Percentiles rank a stretch among this genome's conserved stretches.
phyloP scores from a whole-genome alignment of 2,329 filamentous ascomycete species.

The Rhynchosporium agropyri region DNA sequence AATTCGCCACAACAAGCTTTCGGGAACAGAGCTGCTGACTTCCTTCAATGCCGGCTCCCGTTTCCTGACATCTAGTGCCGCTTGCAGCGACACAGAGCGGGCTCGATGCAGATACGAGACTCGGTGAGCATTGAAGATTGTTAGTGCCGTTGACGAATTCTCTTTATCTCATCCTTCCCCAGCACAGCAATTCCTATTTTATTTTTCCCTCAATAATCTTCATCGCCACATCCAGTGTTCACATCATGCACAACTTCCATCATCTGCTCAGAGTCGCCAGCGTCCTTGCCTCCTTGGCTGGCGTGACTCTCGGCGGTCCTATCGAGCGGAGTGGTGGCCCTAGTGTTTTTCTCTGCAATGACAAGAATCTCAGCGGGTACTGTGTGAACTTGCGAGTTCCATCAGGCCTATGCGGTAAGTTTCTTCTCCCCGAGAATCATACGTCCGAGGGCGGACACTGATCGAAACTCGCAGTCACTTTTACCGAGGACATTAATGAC shows the following conservation, averaged over 20 bases:
- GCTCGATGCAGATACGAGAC: conserved; percentile 4
- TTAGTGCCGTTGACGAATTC: neutral
- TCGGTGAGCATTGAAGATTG: neutral
- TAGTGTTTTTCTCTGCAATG: conserved; percentile 3
- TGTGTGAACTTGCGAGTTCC: neutral
- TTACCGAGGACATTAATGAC: neutral
- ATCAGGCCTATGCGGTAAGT: neutral
- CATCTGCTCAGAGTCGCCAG: neutral
- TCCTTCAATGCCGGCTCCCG: no score
- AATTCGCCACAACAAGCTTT: neutral
- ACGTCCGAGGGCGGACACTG: neutral
- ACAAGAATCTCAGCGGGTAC: neutral
- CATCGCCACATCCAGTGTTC: neutral
- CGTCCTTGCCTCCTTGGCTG: neutral
- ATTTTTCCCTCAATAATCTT: neutral
- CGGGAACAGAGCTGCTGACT: neutral
- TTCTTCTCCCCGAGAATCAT: neutral
- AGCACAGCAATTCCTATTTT: neutral
- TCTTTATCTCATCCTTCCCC: neutral
- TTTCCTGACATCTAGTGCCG: neutral
- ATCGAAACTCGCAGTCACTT: neutral
- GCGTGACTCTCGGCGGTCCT: no score
- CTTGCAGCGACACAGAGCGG: neutral
- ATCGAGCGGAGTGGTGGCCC: neutral
- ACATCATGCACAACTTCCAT: neutral